Base-by-base conservation (phyloP, 2,329 filamentous ascomycete species). In the Trichoderma pleuroti region DNA sequence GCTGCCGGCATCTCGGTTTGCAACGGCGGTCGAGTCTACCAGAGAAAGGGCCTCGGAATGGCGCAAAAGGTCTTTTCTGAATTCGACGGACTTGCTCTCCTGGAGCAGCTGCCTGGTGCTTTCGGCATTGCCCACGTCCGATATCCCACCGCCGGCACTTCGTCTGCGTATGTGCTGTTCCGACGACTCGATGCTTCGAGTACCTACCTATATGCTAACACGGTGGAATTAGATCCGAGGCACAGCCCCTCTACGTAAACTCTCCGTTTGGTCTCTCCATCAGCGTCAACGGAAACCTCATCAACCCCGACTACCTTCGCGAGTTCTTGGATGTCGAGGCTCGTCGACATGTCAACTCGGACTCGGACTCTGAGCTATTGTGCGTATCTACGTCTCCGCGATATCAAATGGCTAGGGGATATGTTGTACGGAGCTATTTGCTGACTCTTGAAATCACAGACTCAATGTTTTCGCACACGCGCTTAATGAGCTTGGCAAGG, bases 21-120 rank as follows among this genome's bases (percentile, higher is more conserved):
- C 87, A 75, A 86, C 84, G 92, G 92, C 42, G 94, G 94, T 72
- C 87, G 93, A 56, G 91, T 97, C 75, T 95, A 91, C 79, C 93
- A 97, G 79, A 92, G 92, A 84, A 98, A 98, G 83, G 93, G 93
- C 74, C 93, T 94, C 78, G 94, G 94, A 69, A 91, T 97, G 87
- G 94, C 52, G 16, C 56, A 65, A 61, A 63, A 70, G 46, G 60
- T 42, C 63, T 90, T 63, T 30, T 32, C 64, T 14, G 46, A 54
- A 21, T 54, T 67, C 39, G 46, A 67, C 11, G 64, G 64, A 49
- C 11, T 67, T 30, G 36, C 67, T 67, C 80, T 52, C 78, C 93
- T 46, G 10, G 39, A 66, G 52, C 14, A 94, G 94, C 39, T 95
- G 89, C 81, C 68, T 12, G 59, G 59, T 30, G 59, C 34, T 46